These are phyloP conservation scores for Eremochloa ophiuroides DNA, from an alignment of 176 grass and related monocot species.

Conservation along the genomic window DNA sequence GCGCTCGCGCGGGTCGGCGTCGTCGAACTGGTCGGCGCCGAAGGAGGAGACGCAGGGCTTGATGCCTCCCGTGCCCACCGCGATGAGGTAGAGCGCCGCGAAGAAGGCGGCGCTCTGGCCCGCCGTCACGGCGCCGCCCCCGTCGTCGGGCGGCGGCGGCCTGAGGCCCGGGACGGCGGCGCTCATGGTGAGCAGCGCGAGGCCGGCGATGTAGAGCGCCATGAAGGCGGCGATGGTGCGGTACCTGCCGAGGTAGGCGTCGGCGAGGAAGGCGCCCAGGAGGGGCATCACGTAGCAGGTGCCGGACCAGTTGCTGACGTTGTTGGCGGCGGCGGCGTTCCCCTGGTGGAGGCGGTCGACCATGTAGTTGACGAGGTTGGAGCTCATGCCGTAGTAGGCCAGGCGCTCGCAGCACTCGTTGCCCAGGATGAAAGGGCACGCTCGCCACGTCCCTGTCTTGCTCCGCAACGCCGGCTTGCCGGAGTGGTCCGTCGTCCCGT, in stretches of 20 bases:
- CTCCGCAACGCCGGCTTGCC: conserved; percentile 26
- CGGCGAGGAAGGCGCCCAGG: conserved; percentile 62
- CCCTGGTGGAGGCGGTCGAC: conserved; percentile 33
- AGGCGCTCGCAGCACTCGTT: conserved; percentile 52
- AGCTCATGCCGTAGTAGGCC: conserved; percentile 57
- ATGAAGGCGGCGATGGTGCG: conserved; percentile 41
- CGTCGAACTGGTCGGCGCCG: conserved; percentile 43
- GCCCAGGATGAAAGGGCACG: conserved; percentile 42
- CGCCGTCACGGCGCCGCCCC: neutral
- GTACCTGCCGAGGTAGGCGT: conserved; percentile 52
- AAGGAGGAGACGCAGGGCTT: conserved; percentile 39
- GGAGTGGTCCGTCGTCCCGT: conserved; percentile 18
- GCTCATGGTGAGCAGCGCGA: conserved; percentile 27
- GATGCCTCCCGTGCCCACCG: conserved; percentile 30
- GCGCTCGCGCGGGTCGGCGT: conserved; percentile 18
- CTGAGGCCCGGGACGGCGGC: conserved; percentile 16
- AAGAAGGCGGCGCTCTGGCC: conserved; percentile 6
- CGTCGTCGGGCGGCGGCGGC: neutral
- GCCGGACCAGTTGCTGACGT: conserved; percentile 55
- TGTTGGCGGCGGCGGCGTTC: conserved; percentile 44
- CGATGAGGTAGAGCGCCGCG: conserved; percentile 15
- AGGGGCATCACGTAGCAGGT: conserved; percentile 59
- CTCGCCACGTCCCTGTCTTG: conserved; percentile 26
- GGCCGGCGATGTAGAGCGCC: conserved; percentile 24
- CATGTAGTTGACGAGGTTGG: conserved; percentile 52